Evolutionary conservation across 306 rosid genomes (phyloP).

Genomic region (Lathyrus sativus): DNA sequence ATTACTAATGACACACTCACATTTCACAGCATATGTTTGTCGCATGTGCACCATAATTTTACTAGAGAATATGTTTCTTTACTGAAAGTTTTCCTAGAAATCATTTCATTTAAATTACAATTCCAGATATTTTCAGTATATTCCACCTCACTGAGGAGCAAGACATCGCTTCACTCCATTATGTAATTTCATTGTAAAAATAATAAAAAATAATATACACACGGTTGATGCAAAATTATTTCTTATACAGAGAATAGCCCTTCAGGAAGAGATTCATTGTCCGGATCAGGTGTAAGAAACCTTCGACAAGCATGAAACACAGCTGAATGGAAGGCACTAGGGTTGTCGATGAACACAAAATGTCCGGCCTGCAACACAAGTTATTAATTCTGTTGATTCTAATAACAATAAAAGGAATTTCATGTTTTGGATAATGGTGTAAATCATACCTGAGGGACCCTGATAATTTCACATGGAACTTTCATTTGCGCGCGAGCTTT

Average conservation of each 20-base stretch:
- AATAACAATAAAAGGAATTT: constrained; percentile 1
- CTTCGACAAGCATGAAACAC: constrained; percentile 77
- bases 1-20: background rate
- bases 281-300: constrained; percentile 61
- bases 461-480: constrained; percentile 88
- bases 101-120: constrained; percentile 13
- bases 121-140: constrained; percentile 21
- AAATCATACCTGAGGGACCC: constrained; percentile 79
- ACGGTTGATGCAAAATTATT: constrained; percentile 5
- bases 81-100: constrained; percentile 1
- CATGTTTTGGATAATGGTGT: constrained; percentile 29
- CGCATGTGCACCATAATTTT: background rate
- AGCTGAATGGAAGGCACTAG: constrained; percentile 77
- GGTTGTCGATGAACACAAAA: constrained; percentile 84
- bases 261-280: constrained; percentile 64
- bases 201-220: background rate
- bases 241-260: constrained; percentile 66
- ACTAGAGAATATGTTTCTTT: constrained; percentile 12
- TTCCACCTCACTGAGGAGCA: constrained; percentile 9
- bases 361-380: constrained; percentile 76
- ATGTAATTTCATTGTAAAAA: background rate
- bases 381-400: constrained; percentile 14
- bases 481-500: constrained; percentile 87
- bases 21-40: constrained; percentile 7
- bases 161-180: constrained; percentile 2